Evolutionary conservation across 108 stramenopile species (phyloP).

Genomic region (Fragilaria radians): DNA sequence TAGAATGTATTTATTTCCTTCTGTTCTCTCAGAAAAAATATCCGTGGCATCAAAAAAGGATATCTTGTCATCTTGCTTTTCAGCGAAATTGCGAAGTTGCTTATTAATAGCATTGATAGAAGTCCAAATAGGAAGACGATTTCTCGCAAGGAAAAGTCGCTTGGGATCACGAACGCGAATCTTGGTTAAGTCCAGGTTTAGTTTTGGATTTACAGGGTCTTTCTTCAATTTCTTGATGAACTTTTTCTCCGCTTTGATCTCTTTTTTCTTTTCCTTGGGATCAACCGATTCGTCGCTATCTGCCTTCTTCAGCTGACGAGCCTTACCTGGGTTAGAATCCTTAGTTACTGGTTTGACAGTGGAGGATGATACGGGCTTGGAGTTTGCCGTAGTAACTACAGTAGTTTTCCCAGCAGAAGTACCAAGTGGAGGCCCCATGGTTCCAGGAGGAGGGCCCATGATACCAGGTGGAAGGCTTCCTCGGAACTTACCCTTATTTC

Average conservation of each 20-base stretch:
- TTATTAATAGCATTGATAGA: constrained; percentile 64
- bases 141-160: constrained; percentile 30
- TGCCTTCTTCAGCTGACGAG: background rate
- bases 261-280: constrained; percentile 6
- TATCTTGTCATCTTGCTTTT: constrained; percentile 35
- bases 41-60: constrained; percentile 73
- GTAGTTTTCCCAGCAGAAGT: background rate
- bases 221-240: constrained; percentile 13
- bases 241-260: constrained; percentile 1
- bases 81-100: constrained; percentile 50
- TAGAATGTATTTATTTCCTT: constrained; percentile 27
- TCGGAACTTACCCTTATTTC: background rate
- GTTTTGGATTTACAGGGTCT: constrained; percentile 17
- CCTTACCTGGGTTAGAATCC: background rate
- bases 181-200: constrained; percentile 10
- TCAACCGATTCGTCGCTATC: background rate
- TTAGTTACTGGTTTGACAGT: background rate
- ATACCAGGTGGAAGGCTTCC: background rate
- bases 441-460: background rate
- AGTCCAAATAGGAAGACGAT: constrained; percentile 61
- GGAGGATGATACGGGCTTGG: background rate
- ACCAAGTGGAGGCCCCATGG: background rate
- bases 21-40: constrained; percentile 45
- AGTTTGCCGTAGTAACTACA: background rate
- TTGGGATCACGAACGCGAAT: constrained; percentile 33